Conservation (phyloP, 257 asterid species). For the Solanum bulbocastanum region DNA sequence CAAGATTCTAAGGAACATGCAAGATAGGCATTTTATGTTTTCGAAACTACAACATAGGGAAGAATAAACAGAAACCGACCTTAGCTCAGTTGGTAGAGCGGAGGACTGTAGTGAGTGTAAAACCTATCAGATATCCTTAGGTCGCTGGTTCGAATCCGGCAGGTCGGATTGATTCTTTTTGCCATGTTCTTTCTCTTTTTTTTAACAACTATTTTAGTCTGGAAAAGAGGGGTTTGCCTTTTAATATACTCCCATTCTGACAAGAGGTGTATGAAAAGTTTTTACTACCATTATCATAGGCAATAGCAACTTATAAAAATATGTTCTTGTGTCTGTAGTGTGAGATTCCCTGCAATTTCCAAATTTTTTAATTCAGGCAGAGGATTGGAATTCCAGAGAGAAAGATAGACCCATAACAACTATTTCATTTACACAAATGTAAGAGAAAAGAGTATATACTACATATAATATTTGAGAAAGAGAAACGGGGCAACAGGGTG, state of each 20-base stretch:
- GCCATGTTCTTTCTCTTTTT: not conserved
- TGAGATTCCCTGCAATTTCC: not conserved
- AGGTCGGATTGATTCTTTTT: not conserved
- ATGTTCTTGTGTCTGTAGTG: not conserved
- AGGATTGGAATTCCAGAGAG: not conserved
- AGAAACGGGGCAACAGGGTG: not conserved
- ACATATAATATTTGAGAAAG: not conserved
- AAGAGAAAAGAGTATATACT: not conserved
- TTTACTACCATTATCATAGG: not conserved
- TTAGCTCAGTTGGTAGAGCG: constrained; percentile 3
- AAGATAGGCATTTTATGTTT: not conserved
- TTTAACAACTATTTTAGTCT: not conserved
- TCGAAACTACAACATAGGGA: not conserved
- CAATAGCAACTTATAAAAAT: not conserved
- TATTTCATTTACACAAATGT: not conserved
- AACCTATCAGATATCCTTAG: constrained; percentile 1
- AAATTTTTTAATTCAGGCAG: not conserved
- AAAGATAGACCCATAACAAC: not conserved
- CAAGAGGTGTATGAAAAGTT: not conserved
- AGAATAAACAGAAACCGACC: not conserved
- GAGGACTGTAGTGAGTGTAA: not conserved
- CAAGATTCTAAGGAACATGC: not conserved
- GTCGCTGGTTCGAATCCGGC: constrained; percentile 3
- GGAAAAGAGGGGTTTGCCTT: not conserved
- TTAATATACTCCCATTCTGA: not conserved